These are phyloP conservation scores for Rhizophlyctis rosea DNA, from an alignment of 192 early-diverging fungal species.

Conservation along the genomic window DNA sequence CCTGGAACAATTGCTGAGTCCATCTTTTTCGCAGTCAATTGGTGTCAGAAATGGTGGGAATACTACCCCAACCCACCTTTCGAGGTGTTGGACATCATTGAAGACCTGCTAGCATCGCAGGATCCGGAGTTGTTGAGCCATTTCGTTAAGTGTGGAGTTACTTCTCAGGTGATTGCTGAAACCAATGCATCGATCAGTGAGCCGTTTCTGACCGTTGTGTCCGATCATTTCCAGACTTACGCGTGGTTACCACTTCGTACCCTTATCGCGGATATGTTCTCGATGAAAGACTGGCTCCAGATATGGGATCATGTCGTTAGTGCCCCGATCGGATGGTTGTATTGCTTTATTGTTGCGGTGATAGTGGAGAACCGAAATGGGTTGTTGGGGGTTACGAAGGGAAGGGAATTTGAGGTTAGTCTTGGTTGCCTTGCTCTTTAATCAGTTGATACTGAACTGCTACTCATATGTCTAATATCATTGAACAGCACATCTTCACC, in stretches of 20 bases:
- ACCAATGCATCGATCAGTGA: constrained; percentile 15
- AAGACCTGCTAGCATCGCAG: constrained; percentile 47
- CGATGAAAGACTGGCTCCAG: constrained; percentile 45
- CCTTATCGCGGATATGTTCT: constrained; percentile 48
- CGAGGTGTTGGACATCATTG: constrained; percentile 50
- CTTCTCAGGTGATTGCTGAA: constrained; percentile 40
- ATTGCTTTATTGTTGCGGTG: constrained; percentile 49
- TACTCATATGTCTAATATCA: too few species aligned
- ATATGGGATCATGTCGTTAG: constrained; percentile 58
- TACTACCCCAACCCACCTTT: constrained; percentile 63
- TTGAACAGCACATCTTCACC: constrained; percentile 41
- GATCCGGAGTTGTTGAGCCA: constrained; percentile 48
- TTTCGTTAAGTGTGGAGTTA: constrained; percentile 43
- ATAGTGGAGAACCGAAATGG: constrained; percentile 28
- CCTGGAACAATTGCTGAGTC: not conserved
- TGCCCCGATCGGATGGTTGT: constrained; percentile 44
- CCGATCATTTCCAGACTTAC: constrained; percentile 32
- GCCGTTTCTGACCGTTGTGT: not conserved
- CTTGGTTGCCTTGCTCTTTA: too few species aligned
- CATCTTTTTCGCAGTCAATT: constrained; percentile 45
- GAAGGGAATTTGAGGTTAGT: constrained; percentile 43
- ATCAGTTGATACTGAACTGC: too few species aligned
- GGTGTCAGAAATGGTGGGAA: constrained; percentile 70
- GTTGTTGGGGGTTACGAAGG: constrained; percentile 30
- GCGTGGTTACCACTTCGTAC: constrained; percentile 49